phyloP scores from a whole-genome alignment of 768 basidiomycete species.

The Phlebiopsis gigantea region DNA sequence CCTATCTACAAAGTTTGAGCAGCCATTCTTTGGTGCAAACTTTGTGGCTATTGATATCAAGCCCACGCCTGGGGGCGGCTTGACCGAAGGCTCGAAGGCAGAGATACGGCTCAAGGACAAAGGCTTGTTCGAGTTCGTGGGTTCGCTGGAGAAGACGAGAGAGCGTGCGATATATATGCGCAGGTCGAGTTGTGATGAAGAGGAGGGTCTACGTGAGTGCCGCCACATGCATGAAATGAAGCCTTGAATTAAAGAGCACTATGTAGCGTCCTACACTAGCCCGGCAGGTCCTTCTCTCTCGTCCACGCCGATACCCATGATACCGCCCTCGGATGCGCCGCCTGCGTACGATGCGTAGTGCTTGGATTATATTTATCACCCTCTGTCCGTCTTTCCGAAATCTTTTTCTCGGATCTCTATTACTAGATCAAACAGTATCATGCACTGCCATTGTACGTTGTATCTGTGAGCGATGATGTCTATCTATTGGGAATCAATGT shows the following conservation, averaged over 20 bases:
- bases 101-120: constrained; percentile 66
- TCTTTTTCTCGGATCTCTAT: no score
- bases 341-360: constrained; percentile 4
- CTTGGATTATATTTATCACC: background rate
- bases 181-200: constrained; percentile 50
- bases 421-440: no score
- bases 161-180: constrained; percentile 75
- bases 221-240: background rate
- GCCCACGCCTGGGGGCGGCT: constrained; percentile 62
- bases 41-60: constrained; percentile 61
- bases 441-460: no score
- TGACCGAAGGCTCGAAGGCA: constrained; percentile 55
- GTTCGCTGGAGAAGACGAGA: constrained; percentile 68
- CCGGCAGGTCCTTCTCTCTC: constrained; percentile 4
- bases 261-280: constrained; percentile 1
- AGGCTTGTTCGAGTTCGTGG: constrained; percentile 70
- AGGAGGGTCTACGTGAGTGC: constrained; percentile 58
- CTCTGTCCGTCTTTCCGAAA: no score
- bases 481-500: no score
- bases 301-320: background rate
- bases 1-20: constrained; percentile 66
- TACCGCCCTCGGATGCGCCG: background rate
- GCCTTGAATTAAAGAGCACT: background rate
- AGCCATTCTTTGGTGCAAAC: constrained; percentile 69
- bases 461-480: no score